These are phyloP conservation scores for Coemansia javaensis DNA, from an alignment of 192 early-diverging fungal species.

Conservation along the genomic window DNA sequence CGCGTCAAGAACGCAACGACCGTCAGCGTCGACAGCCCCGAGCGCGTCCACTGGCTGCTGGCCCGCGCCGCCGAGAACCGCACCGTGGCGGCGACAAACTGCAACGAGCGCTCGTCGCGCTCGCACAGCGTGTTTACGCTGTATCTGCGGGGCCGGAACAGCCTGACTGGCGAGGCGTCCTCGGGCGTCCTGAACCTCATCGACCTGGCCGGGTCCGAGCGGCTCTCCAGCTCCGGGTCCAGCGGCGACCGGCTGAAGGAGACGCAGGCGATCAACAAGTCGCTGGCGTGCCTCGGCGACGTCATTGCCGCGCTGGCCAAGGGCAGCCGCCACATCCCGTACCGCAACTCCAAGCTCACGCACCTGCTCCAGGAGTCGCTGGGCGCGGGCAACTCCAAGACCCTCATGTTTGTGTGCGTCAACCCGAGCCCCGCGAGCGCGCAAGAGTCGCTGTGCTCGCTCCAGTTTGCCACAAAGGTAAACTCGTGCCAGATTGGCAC, in stretches of 20 bases:
- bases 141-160: slow-evolving; percentile 67
- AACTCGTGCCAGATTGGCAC: slow-evolving; percentile 87
- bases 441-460: slow-evolving; percentile 81
- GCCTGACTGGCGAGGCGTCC: slow-evolving; percentile 64
- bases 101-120: slow-evolving; percentile 91
- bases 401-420: slow-evolving; percentile 98
- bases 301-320: slow-evolving; percentile 83
- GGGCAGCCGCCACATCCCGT: slow-evolving; percentile 79
- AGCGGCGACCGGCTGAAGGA: slow-evolving; percentile 86
- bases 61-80: slow-evolving; percentile 75
- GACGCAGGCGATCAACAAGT: slow-evolving; percentile 95
- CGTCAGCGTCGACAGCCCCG: slow-evolving; percentile 66
- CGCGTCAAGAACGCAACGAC: slow-evolving; percentile 71
- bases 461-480: slow-evolving; percentile 95
- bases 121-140: slow-evolving; percentile 93
- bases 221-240: slow-evolving; percentile 74
- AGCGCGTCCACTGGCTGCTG: slow-evolving; percentile 67
- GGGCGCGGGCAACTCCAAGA: slow-evolving; percentile 88
- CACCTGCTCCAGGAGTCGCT: slow-evolving; percentile 56
- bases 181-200: slow-evolving; percentile 84
- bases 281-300: slow-evolving; percentile 80
- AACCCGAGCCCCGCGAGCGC: slow-evolving; percentile 76
- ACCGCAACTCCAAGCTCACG: slow-evolving; percentile 87
- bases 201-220: slow-evolving; percentile 92
- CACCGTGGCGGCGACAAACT: slow-evolving; percentile 84